A percentile compares a stretch with the other conserved stretches of the same genome.
These are phyloP conservation scores for Leccinellum rugosiceps DNA, from an alignment of 768 basidiomycete species.

Conservation along the genomic window DNA sequence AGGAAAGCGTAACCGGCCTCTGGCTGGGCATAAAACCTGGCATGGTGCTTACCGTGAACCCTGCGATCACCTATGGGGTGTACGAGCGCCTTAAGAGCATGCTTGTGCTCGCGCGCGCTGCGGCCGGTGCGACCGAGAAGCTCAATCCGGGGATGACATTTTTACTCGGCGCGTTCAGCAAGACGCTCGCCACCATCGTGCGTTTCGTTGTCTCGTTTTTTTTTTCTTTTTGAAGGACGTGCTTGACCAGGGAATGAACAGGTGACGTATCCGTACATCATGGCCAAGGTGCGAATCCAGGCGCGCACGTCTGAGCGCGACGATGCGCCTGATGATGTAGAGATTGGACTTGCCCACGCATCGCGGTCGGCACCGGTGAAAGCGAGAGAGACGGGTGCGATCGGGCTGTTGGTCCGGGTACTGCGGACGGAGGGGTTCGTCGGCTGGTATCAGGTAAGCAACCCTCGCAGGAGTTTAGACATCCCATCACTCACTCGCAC, in stretches of 20 bases:
- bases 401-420: constrained; percentile 71
- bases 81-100: constrained; percentile 88
- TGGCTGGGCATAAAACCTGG: constrained; percentile 94
- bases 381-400: constrained; percentile 62
- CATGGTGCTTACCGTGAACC: constrained; percentile 94
- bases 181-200: constrained; percentile 94
- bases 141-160: constrained; percentile 80
- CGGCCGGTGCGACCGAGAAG: constrained; percentile 47
- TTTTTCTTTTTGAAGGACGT: background rate
- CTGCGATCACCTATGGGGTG: constrained; percentile 94
- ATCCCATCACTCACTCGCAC: background rate
- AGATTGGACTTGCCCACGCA: constrained; percentile 17
- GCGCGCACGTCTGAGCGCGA: constrained; percentile 64
- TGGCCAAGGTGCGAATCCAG: constrained; percentile 96
- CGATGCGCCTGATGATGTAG: constrained; percentile 30
- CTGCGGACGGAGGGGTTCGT: constrained; percentile 72
- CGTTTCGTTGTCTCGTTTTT: constrained; percentile 21
- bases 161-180: constrained; percentile 85
- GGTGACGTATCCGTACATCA: constrained; percentile 95
- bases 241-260: constrained; percentile 25
- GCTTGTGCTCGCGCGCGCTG: constrained; percentile 53
- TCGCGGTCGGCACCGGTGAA: constrained; percentile 13
- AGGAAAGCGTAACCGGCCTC: constrained; percentile 82
- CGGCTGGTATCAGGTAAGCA: constrained; percentile 91
- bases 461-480: background rate